Evolutionary conservation across 2,329 filamentous ascomycete genomes (phyloP).

Genomic region (Fusarium hainanense): DNA sequence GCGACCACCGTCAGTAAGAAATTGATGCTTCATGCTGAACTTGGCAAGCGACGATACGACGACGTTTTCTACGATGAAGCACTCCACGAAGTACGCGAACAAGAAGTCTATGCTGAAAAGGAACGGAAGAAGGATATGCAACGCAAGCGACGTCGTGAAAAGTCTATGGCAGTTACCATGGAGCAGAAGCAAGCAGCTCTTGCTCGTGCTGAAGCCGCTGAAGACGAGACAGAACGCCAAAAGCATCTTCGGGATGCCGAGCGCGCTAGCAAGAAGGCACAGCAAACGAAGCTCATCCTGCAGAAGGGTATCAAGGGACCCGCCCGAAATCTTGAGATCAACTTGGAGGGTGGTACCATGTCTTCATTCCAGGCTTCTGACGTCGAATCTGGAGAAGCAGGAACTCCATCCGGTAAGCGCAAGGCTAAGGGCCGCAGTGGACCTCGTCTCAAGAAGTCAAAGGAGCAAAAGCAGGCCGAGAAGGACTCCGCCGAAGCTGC

Average conservation of each 20-base stretch:
- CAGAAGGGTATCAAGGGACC: conserved; percentile 87
- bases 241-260: conserved; percentile 88
- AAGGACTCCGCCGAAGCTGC: conserved; percentile 87
- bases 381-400: conserved; percentile 60
- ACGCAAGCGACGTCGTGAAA: conserved; percentile 92
- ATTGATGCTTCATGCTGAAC: conserved; percentile 74
- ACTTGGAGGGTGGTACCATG: conserved; percentile 86
- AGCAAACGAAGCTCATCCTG: conserved; percentile 87
- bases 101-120: conserved; percentile 93
- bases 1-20: conserved; percentile 68
- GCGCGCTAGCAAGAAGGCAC: conserved; percentile 90
- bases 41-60: conserved; percentile 81
- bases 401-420: conserved; percentile 46
- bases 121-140: conserved; percentile 99
- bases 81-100: conserved; percentile 85
- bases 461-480: conserved; percentile 83
- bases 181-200: conserved; percentile 89
- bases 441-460: conserved; percentile 88
- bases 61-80: conserved; percentile 83
- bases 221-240: conserved; percentile 83
- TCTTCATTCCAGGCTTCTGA: conserved; percentile 82
- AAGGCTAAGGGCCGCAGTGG: conserved; percentile 67
- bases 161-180: conserved; percentile 92
- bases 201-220: conserved; percentile 78
- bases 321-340: conserved; percentile 76